These are phyloP conservation scores for Leccinellum albellum DNA, from an alignment of 768 basidiomycete genomes.

Conservation along the genomic window DNA sequence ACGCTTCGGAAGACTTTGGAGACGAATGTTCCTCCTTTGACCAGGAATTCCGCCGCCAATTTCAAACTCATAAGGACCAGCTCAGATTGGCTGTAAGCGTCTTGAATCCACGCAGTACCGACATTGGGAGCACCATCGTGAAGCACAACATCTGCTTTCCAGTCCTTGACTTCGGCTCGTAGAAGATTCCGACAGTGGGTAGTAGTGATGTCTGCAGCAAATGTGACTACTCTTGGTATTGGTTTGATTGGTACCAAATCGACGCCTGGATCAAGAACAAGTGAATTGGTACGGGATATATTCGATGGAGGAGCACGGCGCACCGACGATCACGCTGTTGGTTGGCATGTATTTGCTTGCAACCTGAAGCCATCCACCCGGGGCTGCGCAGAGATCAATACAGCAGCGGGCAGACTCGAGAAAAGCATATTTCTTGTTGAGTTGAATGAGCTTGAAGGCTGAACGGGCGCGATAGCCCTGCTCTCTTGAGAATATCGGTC, in stretches of 20 bases:
- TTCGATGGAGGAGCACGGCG: slow-evolving; percentile 24
- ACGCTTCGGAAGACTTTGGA: slow-evolving; percentile 98
- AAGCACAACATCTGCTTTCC: slow-evolving; percentile 97
- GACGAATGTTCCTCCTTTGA: slow-evolving; percentile 91
- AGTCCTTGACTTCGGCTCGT: slow-evolving; percentile 88
- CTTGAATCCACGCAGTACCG: slow-evolving; percentile 98
- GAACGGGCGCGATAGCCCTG: slow-evolving; percentile 99
- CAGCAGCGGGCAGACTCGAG: slow-evolving; percentile 86
- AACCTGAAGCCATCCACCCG: slow-evolving; percentile 98
- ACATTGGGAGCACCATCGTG: slow-evolving; percentile 99
- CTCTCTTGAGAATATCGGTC: slow-evolving; percentile 54
- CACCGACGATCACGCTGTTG: slow-evolving; percentile 88
- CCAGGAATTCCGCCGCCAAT: slow-evolving; percentile 91
- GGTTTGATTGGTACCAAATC: slow-evolving; percentile 96
- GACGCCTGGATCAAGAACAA: slow-evolving; percentile 57
- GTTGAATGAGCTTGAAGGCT: slow-evolving; percentile 96
- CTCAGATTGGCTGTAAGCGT: slow-evolving; percentile 96
- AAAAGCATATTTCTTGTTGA: slow-evolving; percentile 97
- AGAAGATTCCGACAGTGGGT: slow-evolving; percentile 84
- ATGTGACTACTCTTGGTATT: slow-evolving; percentile 88
- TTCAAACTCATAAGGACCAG: slow-evolving; percentile 94
- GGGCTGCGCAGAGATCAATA: slow-evolving; percentile 97
- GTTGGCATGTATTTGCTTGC: slow-evolving; percentile 96
- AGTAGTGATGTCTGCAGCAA: slow-evolving; percentile 93
- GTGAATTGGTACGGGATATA: slow-evolving; percentile 6